Base-by-base conservation (phyloP, 352 stramenopile genomes). In the Globisporangium camurandrum region DNA sequence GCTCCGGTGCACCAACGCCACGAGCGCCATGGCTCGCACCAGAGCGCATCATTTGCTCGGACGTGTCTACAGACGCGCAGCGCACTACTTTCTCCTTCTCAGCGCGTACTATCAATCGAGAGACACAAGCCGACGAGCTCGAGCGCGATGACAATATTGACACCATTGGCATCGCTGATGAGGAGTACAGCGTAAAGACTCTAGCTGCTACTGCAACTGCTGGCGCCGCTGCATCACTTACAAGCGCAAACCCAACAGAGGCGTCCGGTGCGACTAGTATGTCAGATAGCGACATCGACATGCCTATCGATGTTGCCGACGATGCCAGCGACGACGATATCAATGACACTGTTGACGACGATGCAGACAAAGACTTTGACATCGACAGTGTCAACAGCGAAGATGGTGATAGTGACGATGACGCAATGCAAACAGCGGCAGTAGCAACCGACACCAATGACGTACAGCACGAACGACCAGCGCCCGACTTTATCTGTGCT, bases 401-500 rank as follows among this genome's bases (percentile, higher is more conserved):
- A 7, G 36, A 12, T 19, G 20, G 23, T 26, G 36, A 27, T 20
- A 24, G 20, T 24, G 22, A 19, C 16, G 28, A 20, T n/a, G 24
- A 45, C 37, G 10, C 33, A 17, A 17, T 20, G 33, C 33, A n/a
- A n/a, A 39, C 33, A 39, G 33, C 11, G 14, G 33, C 33, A 20
- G 14, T 12, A 39, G n/a, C n/a, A n/a, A n/a, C n/a, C n/a, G n/a
- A n/a, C n/a, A n/a, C n/a, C n/a, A n/a, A n/a, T n/a, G n/a, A n/a
- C n/a, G n/a, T n/a, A n/a, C n/a, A 20, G 33, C 33, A 39, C 12
- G 14, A 39, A 17, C 33, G 33, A 20, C 19, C 36, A 23, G 36
- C 19, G 17, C 36, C 22, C n/a, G n/a, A 19, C 36, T 59, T 58
- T 11, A n/a, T 3, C 9, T 62, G 56, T 44, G 24, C 16, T 24